These are phyloP conservation scores for Lepiota venenata DNA, from an alignment of 768 basidiomycete species.

Conservation along the genomic window DNA sequence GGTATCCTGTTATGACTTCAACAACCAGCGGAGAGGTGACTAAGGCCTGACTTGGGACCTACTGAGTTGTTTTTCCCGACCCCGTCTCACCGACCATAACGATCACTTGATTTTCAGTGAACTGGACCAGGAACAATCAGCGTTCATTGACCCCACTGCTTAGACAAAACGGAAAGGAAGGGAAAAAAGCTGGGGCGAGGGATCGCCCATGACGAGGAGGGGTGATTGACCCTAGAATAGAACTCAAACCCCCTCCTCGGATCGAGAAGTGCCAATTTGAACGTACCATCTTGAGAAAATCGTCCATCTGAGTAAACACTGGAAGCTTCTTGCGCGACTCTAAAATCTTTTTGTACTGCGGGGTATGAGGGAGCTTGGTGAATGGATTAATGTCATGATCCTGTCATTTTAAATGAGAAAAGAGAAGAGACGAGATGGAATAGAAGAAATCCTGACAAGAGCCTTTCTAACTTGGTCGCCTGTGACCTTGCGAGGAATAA, in stretches of 20 bases:
- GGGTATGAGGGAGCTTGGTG: slow-evolving; percentile 72
- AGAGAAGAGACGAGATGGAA: not conserved
- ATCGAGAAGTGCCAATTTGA: slow-evolving; percentile 18
- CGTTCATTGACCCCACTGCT: slow-evolving; percentile 11
- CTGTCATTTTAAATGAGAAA: slow-evolving; percentile 32
- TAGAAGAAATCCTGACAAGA: slow-evolving; percentile 47
- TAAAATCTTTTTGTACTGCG: slow-evolving; percentile 84
- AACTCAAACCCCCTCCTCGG: slow-evolving; percentile 43
- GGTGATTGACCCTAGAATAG: slow-evolving; percentile 36
- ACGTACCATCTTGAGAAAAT: slow-evolving; percentile 87
- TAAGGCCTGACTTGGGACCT: slow-evolving; percentile 29
- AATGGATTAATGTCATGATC: slow-evolving; percentile 85
- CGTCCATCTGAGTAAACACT: slow-evolving; percentile 89
- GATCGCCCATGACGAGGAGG: slow-evolving; percentile 23
- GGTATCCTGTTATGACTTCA: slow-evolving; percentile 64
- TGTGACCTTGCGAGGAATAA: slow-evolving; percentile 65
- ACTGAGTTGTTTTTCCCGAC: slow-evolving; percentile 96
- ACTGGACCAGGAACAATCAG: slow-evolving; percentile 42
- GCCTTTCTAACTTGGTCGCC: slow-evolving; percentile 64
- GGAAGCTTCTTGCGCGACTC: slow-evolving; percentile 85
- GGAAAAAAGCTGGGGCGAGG: slow-evolving; percentile 16
- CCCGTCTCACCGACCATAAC: slow-evolving; percentile 95
- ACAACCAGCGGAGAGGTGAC: slow-evolving; percentile 11
- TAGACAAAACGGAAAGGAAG: slow-evolving; percentile 10
- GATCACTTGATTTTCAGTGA: slow-evolving; percentile 77